A percentile compares a stretch with the other conserved stretches of the same genome.
Conservation (phyloP, 2,329 filamentous ascomycete species). For the Penicillium sp. region DNA sequence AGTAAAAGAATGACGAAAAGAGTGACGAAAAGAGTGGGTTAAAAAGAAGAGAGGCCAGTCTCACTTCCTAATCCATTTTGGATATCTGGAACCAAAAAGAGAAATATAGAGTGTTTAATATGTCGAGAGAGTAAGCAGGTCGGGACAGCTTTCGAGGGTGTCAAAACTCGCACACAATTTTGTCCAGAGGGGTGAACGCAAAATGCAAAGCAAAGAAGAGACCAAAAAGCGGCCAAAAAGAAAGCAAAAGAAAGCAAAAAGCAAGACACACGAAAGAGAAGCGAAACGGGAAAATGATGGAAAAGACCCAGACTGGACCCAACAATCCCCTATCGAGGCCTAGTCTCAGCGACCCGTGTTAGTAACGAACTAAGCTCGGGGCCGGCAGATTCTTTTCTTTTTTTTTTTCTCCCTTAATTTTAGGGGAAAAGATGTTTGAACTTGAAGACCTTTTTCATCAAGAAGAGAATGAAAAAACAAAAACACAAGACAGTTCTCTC, state of each 20-base stretch:
- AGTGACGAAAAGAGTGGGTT: neutral
- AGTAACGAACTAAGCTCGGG: slow-evolving; percentile 13
- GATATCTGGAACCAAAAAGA: slow-evolving; percentile 1
- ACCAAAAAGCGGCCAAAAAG: neutral
- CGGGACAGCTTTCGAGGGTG: slow-evolving; percentile 2
- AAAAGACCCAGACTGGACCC: slow-evolving; percentile 20
- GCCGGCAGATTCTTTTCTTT: neutral
- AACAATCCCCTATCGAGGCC: slow-evolving; percentile 23
- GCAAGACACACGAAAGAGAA: neutral
- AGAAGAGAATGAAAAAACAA: too few relatives aligned
- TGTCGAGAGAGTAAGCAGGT: slow-evolving; percentile 8
- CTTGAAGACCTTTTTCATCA: too few relatives aligned
- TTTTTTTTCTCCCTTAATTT: neutral
- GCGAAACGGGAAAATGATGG: slow-evolving; percentile 17
- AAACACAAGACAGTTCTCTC: slow-evolving; percentile 1
- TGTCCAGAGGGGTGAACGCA: neutral
- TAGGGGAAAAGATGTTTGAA: neutral
- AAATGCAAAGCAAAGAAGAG: slow-evolving; percentile 1
- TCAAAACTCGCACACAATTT: slow-evolving; percentile 5
- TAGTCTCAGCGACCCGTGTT: slow-evolving; percentile 24
- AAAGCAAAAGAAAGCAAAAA: neutral
- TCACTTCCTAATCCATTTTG: slow-evolving; percentile 21
- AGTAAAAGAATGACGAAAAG: slow-evolving; percentile 14
- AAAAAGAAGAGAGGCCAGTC: slow-evolving; percentile 1
- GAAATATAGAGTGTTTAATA: slow-evolving; percentile 3